Conservation (phyloP, 805 yeast genomes). For the Metschnikowia chrysomelidarum region DNA sequence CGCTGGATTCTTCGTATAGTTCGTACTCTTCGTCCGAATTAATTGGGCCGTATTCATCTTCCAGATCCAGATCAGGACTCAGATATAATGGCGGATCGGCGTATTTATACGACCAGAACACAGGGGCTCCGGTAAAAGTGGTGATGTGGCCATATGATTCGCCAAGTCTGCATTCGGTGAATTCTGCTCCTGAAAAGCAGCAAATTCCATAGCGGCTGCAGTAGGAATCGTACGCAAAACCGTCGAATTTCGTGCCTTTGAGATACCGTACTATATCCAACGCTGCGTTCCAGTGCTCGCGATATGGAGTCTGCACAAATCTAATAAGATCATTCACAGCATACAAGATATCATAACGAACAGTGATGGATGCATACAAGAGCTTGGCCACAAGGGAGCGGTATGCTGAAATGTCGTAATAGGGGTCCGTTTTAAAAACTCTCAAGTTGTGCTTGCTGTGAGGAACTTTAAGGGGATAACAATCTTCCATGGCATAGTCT, state of each 20-base stretch:
- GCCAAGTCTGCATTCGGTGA: too few species aligned
- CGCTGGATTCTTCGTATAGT: too few species aligned
- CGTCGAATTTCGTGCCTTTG: conserved; percentile 5
- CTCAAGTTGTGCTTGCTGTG: conserved; percentile 2
- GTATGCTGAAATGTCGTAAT: not conserved
- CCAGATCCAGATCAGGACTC: too few species aligned
- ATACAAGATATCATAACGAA: conserved; percentile 3
- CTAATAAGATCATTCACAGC: conserved; percentile 4
- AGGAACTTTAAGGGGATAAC: conserved; percentile 2
- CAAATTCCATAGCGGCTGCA: not conserved
- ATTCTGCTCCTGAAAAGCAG: too few species aligned
- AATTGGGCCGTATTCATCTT: too few species aligned
- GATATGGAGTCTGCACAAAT: conserved; percentile 1
- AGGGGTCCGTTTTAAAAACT: not conserved
- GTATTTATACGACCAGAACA: too few species aligned
- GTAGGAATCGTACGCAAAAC: not conserved
- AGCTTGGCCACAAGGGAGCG: conserved; percentile 5
- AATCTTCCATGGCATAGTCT: conserved; percentile 2
- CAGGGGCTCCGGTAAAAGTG: conserved; percentile 1
- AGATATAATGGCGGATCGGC: too few species aligned
- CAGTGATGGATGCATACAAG: conserved; percentile 3
- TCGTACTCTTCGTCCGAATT: too few species aligned
- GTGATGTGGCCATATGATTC: not conserved
- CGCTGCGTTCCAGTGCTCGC: conserved; percentile 4
- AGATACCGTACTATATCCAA: conserved; percentile 3